Evolutionary conservation across 2,329 filamentous ascomycete genomes (phyloP).

Genomic region (Hysterium pulicare): DNA sequence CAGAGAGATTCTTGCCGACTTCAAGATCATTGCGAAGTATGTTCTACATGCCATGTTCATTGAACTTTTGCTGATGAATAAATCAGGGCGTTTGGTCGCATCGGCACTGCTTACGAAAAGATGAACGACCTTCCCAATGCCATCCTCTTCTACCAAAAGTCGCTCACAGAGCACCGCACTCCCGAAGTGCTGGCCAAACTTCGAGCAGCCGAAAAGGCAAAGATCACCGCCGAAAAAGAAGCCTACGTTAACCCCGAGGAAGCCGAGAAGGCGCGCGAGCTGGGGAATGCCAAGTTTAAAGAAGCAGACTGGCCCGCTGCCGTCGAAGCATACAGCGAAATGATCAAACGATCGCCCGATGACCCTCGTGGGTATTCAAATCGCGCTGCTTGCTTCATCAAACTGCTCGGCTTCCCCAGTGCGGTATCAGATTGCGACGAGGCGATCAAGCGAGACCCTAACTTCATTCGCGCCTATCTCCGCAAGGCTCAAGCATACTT

Average conservation of each 20-base stretch:
- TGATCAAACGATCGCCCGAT: constrained; percentile 91
- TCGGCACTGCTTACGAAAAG: constrained; percentile 92
- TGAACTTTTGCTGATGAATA: constrained; percentile 19
- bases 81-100: constrained; percentile 75
- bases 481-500: constrained; percentile 94
- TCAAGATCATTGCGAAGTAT: constrained; percentile 94
- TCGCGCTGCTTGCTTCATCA: constrained; percentile 93
- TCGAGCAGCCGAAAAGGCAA: constrained; percentile 81
- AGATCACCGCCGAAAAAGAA: constrained; percentile 68
- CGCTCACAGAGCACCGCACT: constrained; percentile 93
- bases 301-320: constrained; percentile 92
- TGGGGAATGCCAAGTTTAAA: constrained; percentile 97
- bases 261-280: constrained; percentile 91
- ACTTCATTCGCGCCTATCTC: constrained; percentile 94
- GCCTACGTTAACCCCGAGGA: constrained; percentile 87
- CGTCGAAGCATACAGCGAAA: constrained; percentile 90
- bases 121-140: constrained; percentile 74
- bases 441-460: constrained; percentile 85
- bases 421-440: constrained; percentile 89
- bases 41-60: constrained; percentile 16
- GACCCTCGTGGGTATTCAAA: constrained; percentile 96
- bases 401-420: constrained; percentile 91
- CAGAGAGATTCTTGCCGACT: constrained; percentile 85
- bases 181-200: constrained; percentile 92
- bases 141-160: constrained; percentile 86